A percentile compares a stretch with the other conserved stretches of the same genome.
These are phyloP conservation scores for Hypsizygus marmoreus DNA, from an alignment of 768 basidiomycete species.

Conservation along the genomic window DNA sequence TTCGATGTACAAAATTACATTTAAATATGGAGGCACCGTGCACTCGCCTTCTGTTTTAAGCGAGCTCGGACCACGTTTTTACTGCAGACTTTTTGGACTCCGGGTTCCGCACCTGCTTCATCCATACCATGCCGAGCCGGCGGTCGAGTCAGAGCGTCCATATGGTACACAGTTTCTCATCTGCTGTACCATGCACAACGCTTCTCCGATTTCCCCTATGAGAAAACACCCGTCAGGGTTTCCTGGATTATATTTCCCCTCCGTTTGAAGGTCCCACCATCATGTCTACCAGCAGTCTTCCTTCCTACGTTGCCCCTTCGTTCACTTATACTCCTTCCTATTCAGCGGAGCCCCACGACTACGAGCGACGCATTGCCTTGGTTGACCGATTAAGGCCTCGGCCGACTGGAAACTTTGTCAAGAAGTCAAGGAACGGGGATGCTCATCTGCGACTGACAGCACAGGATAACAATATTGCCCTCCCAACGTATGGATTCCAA, in stretches of 20 bases:
- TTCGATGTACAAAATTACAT: no score
- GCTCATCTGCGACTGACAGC: conserved; percentile 51
- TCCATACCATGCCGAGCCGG: conserved; percentile 3
- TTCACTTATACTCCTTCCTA: conserved; percentile 48
- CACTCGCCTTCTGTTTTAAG: no score
- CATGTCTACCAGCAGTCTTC: conserved; percentile 60
- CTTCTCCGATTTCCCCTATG: conserved; percentile 3
- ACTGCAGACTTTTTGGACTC: neutral
- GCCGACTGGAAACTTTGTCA: conserved; percentile 53
- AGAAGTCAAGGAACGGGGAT: conserved; percentile 57
- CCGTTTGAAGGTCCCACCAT: neutral
- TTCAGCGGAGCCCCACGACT: conserved; percentile 51
- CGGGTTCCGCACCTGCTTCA: conserved; percentile 1
- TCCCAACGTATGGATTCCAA: conserved; percentile 62
- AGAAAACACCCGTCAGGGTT: conserved; percentile 3
- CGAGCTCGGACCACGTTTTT: neutral
- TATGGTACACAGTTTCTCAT: conserved; percentile 21
- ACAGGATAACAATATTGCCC: conserved; percentile 48
- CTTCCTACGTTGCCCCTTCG: conserved; percentile 44
- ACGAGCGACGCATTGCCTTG: conserved; percentile 56
- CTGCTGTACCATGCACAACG: conserved; percentile 13
- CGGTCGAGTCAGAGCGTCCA: conserved; percentile 9
- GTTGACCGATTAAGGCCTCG: conserved; percentile 39
- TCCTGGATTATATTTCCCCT: neutral
- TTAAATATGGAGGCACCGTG: no score